Percentiles rank a stretch among this genome's conserved stretches.
Evolutionary conservation across 345 rosid genomes (phyloP).

Genomic region (Murraya koenigii): DNA sequence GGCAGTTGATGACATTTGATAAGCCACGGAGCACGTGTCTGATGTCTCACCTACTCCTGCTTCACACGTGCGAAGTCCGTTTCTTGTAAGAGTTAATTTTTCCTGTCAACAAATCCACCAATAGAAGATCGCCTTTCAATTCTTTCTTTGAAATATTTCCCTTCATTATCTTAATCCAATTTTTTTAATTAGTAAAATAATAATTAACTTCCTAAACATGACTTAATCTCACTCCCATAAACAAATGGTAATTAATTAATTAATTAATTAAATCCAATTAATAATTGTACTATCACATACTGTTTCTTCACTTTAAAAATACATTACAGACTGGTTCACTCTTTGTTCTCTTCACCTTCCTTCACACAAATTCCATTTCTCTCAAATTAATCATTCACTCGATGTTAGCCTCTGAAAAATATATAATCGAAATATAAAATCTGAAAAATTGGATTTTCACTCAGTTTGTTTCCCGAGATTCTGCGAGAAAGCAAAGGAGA

Average conservation of each 20-base stretch:
- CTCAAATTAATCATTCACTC: neutral
- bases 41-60: constrained; percentile 5
- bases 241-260: neutral
- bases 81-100: neutral
- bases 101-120: constrained; percentile 13
- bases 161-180: neutral
- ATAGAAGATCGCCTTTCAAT: neutral
- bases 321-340: constrained; percentile 8
- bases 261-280: neutral
- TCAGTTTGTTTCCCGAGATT: constrained; percentile 6
- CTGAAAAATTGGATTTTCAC: no score
- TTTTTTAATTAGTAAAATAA: no score
- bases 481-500: neutral
- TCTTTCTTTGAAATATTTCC: neutral
- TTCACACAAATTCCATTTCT: constrained; percentile 4
- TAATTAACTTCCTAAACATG: neutral
- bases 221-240: neutral
- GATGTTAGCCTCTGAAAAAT: neutral
- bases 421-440: neutral
- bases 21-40: neutral
- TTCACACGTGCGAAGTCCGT: constrained; percentile 18
- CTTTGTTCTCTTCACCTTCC: constrained; percentile 5
- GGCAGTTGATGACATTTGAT: neutral
- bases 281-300: neutral
- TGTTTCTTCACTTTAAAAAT: neutral